A percentile compares a stretch with the other conserved stretches of the same genome.
These are phyloP conservation scores for Cyberlindnera maritima DNA, from an alignment of 805 yeast genomes.

Conservation along the genomic window DNA sequence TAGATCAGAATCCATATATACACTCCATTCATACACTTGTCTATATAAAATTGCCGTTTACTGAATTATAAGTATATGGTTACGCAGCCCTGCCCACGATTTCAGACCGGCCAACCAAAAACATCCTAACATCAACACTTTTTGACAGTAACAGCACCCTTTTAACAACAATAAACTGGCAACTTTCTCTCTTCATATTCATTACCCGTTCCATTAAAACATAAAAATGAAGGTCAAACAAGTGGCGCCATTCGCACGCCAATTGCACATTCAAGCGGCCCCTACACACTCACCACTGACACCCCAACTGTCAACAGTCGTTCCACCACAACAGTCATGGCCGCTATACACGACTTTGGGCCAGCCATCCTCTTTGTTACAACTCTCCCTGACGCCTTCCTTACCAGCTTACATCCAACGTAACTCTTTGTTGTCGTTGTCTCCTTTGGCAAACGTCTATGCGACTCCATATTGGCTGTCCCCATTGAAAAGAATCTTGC, in stretches of 20 bases:
- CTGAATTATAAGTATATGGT: too few species aligned
- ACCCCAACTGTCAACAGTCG: slow-evolving; percentile 1
- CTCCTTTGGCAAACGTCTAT: slow-evolving; percentile 7
- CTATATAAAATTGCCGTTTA: too few species aligned
- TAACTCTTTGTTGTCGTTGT: slow-evolving; percentile 48
- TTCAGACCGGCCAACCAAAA: too few species aligned
- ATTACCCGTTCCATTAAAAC: too few species aligned
- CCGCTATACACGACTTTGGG: slow-evolving; percentile 45
- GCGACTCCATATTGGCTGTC: slow-evolving; percentile 19
- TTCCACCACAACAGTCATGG: slow-evolving; percentile 9
- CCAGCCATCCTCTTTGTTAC: slow-evolving; percentile 44
- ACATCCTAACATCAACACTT: too few species aligned
- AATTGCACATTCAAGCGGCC: slow-evolving; percentile 18
- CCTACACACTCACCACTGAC: slow-evolving; percentile 15
- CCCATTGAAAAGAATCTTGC: slow-evolving; percentile 41
- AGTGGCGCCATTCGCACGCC: slow-evolving; percentile 1
- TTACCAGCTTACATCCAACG: slow-evolving; percentile 48
- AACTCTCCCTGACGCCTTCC: slow-evolving; percentile 56
- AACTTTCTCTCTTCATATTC: too few species aligned
- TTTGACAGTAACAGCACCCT: too few species aligned
- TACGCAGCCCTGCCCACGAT: too few species aligned
- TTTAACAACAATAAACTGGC: too few species aligned
- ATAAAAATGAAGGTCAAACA: background rate
- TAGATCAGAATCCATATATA: too few species aligned
- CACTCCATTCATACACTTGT: too few species aligned